Conservation (phyloP, 495 filamentous ascomycete genomes). For the Corynascus novoguineensis region DNA sequence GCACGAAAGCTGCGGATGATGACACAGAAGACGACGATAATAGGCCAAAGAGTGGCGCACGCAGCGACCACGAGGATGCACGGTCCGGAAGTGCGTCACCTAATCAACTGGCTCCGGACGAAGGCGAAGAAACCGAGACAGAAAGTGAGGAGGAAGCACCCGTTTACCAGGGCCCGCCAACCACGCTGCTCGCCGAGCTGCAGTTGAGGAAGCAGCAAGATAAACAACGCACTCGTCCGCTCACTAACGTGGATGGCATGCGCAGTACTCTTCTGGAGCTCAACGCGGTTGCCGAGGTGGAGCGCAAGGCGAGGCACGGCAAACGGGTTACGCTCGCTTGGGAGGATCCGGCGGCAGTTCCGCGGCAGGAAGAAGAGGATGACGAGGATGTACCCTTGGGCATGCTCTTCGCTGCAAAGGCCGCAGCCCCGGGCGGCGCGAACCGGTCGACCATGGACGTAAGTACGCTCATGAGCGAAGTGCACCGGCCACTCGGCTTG, state of each 20-base stretch:
- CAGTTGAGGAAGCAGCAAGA: constrained; percentile 82
- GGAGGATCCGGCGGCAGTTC: constrained; percentile 58
- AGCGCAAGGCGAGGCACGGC: constrained; percentile 65
- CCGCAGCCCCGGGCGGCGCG: constrained; percentile 40
- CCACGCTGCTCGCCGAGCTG: constrained; percentile 86
- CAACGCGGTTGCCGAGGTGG: constrained; percentile 83
- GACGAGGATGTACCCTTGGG: constrained; percentile 81
- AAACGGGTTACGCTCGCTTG: constrained; percentile 82
- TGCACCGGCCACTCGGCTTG: constrained; percentile 68
- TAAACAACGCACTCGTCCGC: constrained; percentile 66
- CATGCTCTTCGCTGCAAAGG: constrained; percentile 63
- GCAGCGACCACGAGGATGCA: neutral
- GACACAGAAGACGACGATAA: constrained; percentile 19
- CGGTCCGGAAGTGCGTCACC: constrained; percentile 17
- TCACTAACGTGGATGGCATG: constrained; percentile 64
- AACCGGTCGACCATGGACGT: constrained; percentile 37
- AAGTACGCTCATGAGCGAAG: constrained; percentile 45
- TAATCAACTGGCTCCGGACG: constrained; percentile 20
- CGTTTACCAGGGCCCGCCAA: constrained; percentile 64
- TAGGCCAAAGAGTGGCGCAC: neutral
- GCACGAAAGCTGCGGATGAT: constrained; percentile 7
- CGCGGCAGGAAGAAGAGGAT: constrained; percentile 45
- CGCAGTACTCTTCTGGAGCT: constrained; percentile 86
- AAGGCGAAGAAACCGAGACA: constrained; percentile 28
- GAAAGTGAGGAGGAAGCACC: constrained; percentile 32